A percentile compares a stretch with the other conserved stretches of the same genome.
Evolutionary conservation across 768 basidiomycete genomes (phyloP).

Genomic region (Lactarius pseudohatsudake): DNA sequence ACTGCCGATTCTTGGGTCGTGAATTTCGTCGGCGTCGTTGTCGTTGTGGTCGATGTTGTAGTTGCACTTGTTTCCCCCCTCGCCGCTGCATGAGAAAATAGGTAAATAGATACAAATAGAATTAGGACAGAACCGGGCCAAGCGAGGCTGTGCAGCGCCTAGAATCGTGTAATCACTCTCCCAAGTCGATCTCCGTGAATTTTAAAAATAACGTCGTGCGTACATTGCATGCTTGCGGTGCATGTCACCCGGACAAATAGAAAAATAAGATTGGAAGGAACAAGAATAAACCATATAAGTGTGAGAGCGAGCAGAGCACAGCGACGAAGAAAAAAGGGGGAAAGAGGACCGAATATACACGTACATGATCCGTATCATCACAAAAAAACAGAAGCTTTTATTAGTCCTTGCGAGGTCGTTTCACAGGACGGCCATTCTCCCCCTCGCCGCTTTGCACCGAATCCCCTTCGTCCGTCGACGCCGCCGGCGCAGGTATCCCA

Average conservation of each 20-base stretch:
- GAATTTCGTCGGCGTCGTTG: slow-evolving; percentile 1
- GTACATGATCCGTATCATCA: neutral
- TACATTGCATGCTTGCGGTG: too few relatives aligned
- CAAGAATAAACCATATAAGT: neutral
- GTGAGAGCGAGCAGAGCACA: slow-evolving; percentile 2
- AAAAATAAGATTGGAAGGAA: neutral
- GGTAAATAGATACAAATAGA: slow-evolving; percentile 17
- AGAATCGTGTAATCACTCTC: neutral
- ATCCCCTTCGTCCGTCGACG: slow-evolving; percentile 24
- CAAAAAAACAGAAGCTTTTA: neutral
- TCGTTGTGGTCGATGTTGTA: slow-evolving; percentile 3
- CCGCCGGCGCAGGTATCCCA: slow-evolving; percentile 15
- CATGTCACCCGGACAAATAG: neutral
- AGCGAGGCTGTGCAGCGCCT: neutral
- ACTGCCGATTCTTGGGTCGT: slow-evolving; percentile 6
- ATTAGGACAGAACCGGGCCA: neutral
- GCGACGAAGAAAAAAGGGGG: neutral
- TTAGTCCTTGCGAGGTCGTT: slow-evolving; percentile 33
- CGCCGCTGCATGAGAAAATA: slow-evolving; percentile 13
- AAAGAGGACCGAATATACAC: slow-evolving; percentile 4
- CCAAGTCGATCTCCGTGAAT: neutral
- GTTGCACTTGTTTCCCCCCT: neutral
- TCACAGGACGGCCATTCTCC: slow-evolving; percentile 30
- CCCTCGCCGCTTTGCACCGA: slow-evolving; percentile 24
- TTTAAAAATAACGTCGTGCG: neutral